A percentile compares a stretch with the other conserved stretches of the same genome.
These are phyloP conservation scores for Globisporangium takayamanum DNA, from an alignment of 352 stramenopile species.

Conservation along the genomic window DNA sequence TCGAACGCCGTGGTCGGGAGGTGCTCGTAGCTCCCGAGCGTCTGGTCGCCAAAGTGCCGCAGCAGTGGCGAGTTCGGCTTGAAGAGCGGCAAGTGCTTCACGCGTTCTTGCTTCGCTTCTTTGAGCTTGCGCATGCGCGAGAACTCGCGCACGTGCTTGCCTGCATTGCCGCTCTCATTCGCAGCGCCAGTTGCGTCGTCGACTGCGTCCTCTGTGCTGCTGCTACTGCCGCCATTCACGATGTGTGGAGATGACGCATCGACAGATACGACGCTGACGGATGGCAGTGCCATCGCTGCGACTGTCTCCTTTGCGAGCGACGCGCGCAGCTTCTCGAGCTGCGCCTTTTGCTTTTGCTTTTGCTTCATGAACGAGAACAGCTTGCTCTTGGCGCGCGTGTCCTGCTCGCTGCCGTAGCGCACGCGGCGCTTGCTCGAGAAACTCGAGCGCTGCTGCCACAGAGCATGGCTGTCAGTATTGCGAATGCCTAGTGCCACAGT, in stretches of 20 bases:
- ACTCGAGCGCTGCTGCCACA: not conserved
- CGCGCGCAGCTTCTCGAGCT: constrained; percentile 33
- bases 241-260: not conserved
- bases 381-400: constrained; percentile 12
- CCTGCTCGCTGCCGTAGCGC: constrained; percentile 18
- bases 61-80: constrained; percentile 44
- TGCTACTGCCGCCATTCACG: not conserved
- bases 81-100: constrained; percentile 71
- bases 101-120: constrained; percentile 34
- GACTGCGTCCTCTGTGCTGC: constrained; percentile 1
- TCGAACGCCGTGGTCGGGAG: constrained; percentile 44
- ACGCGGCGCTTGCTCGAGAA: constrained; percentile 34
- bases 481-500: not conserved
- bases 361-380: constrained; percentile 24
- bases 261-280: not conserved
- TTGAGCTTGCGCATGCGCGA: constrained; percentile 50
- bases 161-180: not conserved
- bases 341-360: constrained; percentile 41
- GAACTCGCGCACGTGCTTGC: constrained; percentile 31
- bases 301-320: constrained; percentile 23
- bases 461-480: not conserved
- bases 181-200: not conserved
- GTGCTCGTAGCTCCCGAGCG: constrained; percentile 45
- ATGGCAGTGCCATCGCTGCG: constrained; percentile 4
- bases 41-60: constrained; percentile 34